Evolutionary conservation across 768 basidiomycete species (phyloP), one percentile per base, ranked within the genome.

Genomic region (Strobilomyces dryophilus): DNA sequence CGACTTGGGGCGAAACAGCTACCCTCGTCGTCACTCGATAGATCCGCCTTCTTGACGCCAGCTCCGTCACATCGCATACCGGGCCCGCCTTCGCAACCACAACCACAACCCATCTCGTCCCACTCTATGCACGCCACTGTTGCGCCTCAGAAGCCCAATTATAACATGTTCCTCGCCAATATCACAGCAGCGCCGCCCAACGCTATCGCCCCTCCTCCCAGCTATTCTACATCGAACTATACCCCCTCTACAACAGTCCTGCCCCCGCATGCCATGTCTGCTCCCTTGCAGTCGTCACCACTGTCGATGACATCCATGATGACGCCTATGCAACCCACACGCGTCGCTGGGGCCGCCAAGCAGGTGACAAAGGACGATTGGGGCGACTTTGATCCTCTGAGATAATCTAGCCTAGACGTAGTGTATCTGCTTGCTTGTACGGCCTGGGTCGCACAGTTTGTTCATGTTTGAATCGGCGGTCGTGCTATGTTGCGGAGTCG

Each of bases 321-420:
- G 21, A 74, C 79, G 5, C 90, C 89, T 4, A 64, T 79, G 27
- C 81, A 81, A 55, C 74, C 79, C 11, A 70, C 77, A 11, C 78
- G 80, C 55, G 49, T 66, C 37, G 67, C 57, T 62, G 56, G 64
- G 18, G 29, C 74, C 7, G 66, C 74, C 15, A 82, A 82, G 57
- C 77, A 74, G 44, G 59, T 77, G 14, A 77, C 82, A 31, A 86
- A 85, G 60, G 78, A 83, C 57, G 83, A 84, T 54, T 90, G 87
- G 86, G 82, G 81, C 21, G 90, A 89, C 65, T 92, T 92, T 64
- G 90, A 92, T 73, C 90, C 90, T 12, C 68, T 69, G 27, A 69
- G 54, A 42, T 71, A 49, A 68, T 37, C 21, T 45, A 36, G 35
- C 15, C 15, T 54, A 26, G 49, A 52, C 35, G 26, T 40, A 49